Conservation (phyloP, 768 basidiomycete species). For the Leccinum longicurvipes region DNA sequence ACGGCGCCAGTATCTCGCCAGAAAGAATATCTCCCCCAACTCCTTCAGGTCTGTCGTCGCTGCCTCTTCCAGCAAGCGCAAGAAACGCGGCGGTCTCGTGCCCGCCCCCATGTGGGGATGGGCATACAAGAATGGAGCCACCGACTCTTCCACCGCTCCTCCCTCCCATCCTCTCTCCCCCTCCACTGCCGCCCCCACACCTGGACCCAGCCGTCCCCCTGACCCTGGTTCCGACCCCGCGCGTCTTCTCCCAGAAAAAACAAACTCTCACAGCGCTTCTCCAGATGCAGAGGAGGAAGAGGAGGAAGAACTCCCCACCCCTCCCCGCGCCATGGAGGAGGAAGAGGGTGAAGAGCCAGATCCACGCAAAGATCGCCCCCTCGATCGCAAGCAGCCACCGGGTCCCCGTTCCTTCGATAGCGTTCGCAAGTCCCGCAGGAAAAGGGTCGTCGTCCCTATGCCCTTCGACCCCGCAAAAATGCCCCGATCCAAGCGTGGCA, state of each 20-base stretch:
- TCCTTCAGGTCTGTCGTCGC: constrained; percentile 2
- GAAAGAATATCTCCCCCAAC: constrained; percentile 5
- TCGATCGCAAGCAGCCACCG: constrained; percentile 4
- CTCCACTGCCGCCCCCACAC: not conserved
- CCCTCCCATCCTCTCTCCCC: constrained; percentile 6
- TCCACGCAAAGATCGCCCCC: constrained; percentile 15
- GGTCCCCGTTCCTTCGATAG: not conserved
- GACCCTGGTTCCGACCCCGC: not conserved
- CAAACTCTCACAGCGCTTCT: constrained; percentile 10
- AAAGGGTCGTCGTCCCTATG: constrained; percentile 13
- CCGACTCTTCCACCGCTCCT: constrained; percentile 13
- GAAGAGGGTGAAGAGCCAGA: constrained; percentile 48
- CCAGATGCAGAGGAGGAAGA: constrained; percentile 38
- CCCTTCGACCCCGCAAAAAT: constrained; percentile 17
- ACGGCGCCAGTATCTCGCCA: constrained; percentile 7
- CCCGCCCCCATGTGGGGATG: constrained; percentile 87
- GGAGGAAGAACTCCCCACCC: constrained; percentile 42
- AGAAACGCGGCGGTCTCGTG: constrained; percentile 64
- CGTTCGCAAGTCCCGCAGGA: constrained; percentile 1
- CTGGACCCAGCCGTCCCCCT: constrained; percentile 9
- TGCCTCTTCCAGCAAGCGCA: constrained; percentile 32
- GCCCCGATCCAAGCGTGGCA: constrained; percentile 19
- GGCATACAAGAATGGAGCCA: constrained; percentile 52
- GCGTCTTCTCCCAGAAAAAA: not conserved
- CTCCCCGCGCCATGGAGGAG: constrained; percentile 58